Percentiles rank a stretch among this genome's conserved stretches.
phyloP scores from a whole-genome alignment of 1,284 basidiomycete genomes.

The Ustilago shanxiensis region DNA sequence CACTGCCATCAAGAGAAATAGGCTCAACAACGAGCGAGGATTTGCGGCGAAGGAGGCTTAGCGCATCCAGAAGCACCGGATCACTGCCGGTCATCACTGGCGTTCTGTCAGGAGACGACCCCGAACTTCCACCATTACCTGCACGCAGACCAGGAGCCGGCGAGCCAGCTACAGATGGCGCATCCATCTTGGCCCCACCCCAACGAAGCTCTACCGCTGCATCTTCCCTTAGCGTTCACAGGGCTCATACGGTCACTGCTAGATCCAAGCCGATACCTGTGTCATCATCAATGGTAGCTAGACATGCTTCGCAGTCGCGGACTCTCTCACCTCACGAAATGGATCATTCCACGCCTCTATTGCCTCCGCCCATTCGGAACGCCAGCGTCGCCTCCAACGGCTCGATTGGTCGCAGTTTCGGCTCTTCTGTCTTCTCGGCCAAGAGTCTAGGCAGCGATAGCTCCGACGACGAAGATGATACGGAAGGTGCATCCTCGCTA shows the following conservation, averaged over 20 bases:
- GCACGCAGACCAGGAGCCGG: slow-evolving; percentile 15
- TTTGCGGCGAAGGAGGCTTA: slow-evolving; percentile 24
- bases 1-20: slow-evolving; percentile 18
- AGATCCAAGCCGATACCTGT: slow-evolving; percentile 32
- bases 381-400: slow-evolving; percentile 4
- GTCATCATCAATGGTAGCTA: slow-evolving; percentile 15
- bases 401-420: slow-evolving; percentile 28
- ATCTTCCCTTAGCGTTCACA: slow-evolving; percentile 18
- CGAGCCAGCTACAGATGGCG: slow-evolving; percentile 14
- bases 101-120: slow-evolving; percentile 7
- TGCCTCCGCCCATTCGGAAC: slow-evolving; percentile 36
- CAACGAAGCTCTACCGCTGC: slow-evolving; percentile 20
- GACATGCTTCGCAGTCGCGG: slow-evolving; percentile 13
- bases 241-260: slow-evolving; percentile 34
- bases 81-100: slow-evolving; percentile 22
- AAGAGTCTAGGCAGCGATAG: slow-evolving; percentile 30
- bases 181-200: slow-evolving; percentile 37
- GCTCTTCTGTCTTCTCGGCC: slow-evolving; percentile 12
- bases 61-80: slow-evolving; percentile 42
- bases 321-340: slow-evolving; percentile 27
- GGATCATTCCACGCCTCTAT: slow-evolving; percentile 11
- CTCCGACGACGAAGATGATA: slow-evolving; percentile 48
- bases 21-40: not conserved
- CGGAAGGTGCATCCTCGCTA: slow-evolving; percentile 15
- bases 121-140: slow-evolving; percentile 24